A percentile compares a stretch with the other conserved stretches of the same genome.
Conservation (phyloP, 441 rosid genomes). For the Euphorbia celastroides region DNA sequence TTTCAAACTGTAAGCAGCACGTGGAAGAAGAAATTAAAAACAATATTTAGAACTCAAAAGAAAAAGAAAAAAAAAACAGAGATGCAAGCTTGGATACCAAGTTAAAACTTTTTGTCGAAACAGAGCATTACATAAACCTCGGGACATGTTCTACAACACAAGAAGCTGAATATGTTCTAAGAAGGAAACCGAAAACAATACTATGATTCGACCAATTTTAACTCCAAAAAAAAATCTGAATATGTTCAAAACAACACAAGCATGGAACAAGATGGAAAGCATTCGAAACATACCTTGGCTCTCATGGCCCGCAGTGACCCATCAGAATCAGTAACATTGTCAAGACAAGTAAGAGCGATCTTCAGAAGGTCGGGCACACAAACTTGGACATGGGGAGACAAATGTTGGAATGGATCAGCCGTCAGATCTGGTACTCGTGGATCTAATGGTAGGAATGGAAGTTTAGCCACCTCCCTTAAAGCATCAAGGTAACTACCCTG, state of each 20-base stretch:
- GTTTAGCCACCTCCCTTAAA: conserved; percentile 81
- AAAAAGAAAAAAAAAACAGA: no score
- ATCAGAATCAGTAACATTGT: conserved; percentile 78
- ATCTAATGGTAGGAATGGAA: conserved; percentile 82
- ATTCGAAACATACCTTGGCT: conserved; percentile 55
- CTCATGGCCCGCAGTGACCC: conserved; percentile 89
- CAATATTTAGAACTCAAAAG: neutral
- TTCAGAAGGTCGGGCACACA: conserved; percentile 85
- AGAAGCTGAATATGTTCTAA: no score
- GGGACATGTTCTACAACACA: no score
- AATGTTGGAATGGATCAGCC: conserved; percentile 47
- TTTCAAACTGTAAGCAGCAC: neutral
- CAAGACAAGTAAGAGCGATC: conserved; percentile 76
- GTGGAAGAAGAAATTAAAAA: neutral
- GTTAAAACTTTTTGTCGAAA: neutral
- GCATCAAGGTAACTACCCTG: conserved; percentile 71
- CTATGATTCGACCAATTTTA: neutral
- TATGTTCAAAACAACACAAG: neutral
- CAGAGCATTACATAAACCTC: neutral
- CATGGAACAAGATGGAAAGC: neutral
- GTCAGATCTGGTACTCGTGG: conserved; percentile 64
- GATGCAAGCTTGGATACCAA: neutral
- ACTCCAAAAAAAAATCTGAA: neutral
- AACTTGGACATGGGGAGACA: conserved; percentile 77
- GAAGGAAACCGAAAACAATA: neutral